Conservation (phyloP, 768 basidiomycete species). For the Omphalotus guepiniiformis region DNA sequence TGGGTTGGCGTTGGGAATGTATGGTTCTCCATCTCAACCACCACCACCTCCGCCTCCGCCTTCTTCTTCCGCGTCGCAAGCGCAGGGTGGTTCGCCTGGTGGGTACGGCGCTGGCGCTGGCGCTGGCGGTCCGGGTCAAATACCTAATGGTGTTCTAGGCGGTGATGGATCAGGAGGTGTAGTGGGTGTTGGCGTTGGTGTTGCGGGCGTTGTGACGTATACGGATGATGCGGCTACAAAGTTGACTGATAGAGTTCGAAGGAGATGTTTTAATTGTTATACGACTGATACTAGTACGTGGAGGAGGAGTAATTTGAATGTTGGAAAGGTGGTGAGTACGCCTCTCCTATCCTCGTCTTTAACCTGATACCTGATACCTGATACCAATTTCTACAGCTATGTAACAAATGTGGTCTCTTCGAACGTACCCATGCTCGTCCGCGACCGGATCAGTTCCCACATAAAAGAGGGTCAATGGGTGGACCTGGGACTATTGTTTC, state of each 20-base stretch:
- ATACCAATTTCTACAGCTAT: slow-evolving; percentile 33
- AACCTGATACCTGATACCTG: neutral
- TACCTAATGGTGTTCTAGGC: slow-evolving; percentile 66
- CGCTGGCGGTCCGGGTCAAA: slow-evolving; percentile 80
- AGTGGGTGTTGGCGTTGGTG: too few relatives aligned
- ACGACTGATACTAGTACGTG: slow-evolving; percentile 84
- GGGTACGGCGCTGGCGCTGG: too few relatives aligned
- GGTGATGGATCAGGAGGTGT: slow-evolving; percentile 80
- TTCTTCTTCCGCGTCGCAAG: too few relatives aligned
- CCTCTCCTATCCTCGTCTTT: neutral
- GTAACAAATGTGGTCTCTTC: slow-evolving; percentile 79
- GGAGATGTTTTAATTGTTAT: slow-evolving; percentile 81
- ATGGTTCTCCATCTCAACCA: too few relatives aligned
- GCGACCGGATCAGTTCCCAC: slow-evolving; percentile 76
- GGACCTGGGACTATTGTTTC: too few relatives aligned
- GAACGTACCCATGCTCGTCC: slow-evolving; percentile 81
- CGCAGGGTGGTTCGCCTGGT: too few relatives aligned
- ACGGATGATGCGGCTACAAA: slow-evolving; percentile 83
- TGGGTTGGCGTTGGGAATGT: too few relatives aligned
- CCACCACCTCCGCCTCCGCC: too few relatives aligned
- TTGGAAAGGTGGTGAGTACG: slow-evolving; percentile 77
- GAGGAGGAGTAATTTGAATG: slow-evolving; percentile 70
- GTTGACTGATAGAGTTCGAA: slow-evolving; percentile 68
- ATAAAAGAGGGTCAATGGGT: slow-evolving; percentile 63
- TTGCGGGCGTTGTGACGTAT: too few relatives aligned